Conservation (phyloP, 2,329 filamentous ascomycete genomes). For the Blumeriella jaapii region DNA sequence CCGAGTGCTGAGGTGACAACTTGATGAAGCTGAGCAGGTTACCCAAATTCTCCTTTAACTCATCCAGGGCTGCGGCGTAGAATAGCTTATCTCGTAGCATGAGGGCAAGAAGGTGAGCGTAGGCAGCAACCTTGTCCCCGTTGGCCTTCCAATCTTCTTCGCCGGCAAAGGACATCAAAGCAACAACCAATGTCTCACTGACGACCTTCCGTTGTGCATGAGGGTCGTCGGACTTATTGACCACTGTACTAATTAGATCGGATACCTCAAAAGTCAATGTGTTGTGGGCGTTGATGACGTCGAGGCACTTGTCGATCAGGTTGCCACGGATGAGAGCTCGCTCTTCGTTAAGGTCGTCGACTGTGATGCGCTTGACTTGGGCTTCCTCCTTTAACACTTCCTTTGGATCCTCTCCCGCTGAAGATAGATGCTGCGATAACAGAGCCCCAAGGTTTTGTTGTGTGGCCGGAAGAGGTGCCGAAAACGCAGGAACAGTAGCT, state of each 20-base stretch:
- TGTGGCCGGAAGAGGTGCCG: no score
- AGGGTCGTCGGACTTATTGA: constrained; percentile 46
- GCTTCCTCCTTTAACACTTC: constrained; percentile 2
- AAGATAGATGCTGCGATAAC: no score
- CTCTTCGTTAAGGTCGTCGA: constrained; percentile 71
- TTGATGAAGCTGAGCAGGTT: constrained; percentile 72
- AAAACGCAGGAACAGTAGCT: constrained; percentile 5
- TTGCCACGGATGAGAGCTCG: constrained; percentile 61
- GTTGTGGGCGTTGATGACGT: constrained; percentile 79
- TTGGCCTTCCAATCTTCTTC: constrained; percentile 41
- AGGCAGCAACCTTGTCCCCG: constrained; percentile 67
- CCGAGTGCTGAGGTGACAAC: constrained; percentile 50
- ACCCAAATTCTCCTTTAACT: constrained; percentile 64
- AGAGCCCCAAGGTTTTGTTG: no score
- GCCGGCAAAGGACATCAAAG: constrained; percentile 57
- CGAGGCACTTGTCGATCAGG: constrained; percentile 79
- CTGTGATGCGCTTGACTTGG: constrained; percentile 34
- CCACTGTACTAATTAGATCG: constrained; percentile 69
- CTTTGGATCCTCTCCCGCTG: no score
- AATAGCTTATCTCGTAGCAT: constrained; percentile 75
- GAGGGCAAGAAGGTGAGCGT: constrained; percentile 81
- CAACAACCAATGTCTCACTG: constrained; percentile 71
- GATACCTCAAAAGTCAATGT: constrained; percentile 83
- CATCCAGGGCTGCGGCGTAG: constrained; percentile 63
- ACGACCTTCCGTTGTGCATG: constrained; percentile 55